Evolutionary conservation across 1,284 basidiomycete species (phyloP), one percentile per base, ranked within the genome.

Genomic region (Malassezia furfur): DNA sequence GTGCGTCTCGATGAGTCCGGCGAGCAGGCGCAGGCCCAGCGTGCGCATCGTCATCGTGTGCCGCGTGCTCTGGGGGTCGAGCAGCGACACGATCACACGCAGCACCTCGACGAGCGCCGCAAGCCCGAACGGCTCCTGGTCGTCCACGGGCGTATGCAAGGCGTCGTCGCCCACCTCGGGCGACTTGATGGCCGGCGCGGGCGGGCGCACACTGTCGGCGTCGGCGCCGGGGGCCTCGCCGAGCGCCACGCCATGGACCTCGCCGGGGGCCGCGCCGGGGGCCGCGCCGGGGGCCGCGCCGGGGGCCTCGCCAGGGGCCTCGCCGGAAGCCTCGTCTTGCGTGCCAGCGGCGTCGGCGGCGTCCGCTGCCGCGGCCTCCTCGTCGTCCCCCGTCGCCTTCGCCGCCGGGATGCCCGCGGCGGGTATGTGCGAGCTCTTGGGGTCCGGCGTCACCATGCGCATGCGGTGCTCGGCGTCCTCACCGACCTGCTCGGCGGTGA

Each of bases 41-140:
- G 96, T 79, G 6, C 94, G 85, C 65, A 94, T 96, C 3, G 91
- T 89, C 74, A 96, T 91, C 5, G 94, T 96, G 74, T 98, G 93
- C 52, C 91, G 84, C 62, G 88, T 85, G 68, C 94, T 91, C 65
- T 84, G 86, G 15, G 94, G 94, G 75, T 98, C 91, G 25, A 98
- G 81, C 21, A 98, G 86, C 61, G 93, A 91, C 66, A 96, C 85
- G 46, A 99, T 81, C 28, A 98, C 94, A 1, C 91, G 85, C 36
- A 98, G 79, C 3, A 99, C 83, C 74, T 98, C 94, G 22, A 91
- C 79, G 48, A 96, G 85, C 2, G 94, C 93, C 0, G 91, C 88
- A 25, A 96, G 81, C 8, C 91, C 91, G 76, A 90, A 94, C 79
- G 77, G 75, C 45, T 47, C 22, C n/a, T 40, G 45, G 4, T 47